Base-by-base conservation (phyloP, 108 stramenopile genomes). In the Skeletonema tropicum region DNA sequence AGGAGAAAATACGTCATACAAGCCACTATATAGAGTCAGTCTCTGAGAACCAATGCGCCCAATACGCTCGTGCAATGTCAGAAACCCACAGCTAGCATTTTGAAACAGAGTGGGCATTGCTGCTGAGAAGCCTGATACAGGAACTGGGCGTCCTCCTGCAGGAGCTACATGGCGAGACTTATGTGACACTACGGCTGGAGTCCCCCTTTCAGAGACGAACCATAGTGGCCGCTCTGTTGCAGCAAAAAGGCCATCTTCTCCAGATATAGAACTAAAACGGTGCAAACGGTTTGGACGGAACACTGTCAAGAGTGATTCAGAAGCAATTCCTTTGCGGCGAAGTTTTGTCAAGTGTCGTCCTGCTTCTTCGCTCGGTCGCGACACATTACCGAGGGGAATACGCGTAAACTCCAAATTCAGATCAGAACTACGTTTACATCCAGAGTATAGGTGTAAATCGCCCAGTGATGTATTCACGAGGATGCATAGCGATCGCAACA, bases 41-140 rank as follows among this genome's bases (percentile, higher is more conserved):
- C 94, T 55, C 80, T 95, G 94, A 59, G 89, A 93, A 17, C 94
- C 94, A 75, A 93, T 85, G 32, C 90, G 76, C 26, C 94, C 94
- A 70, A 95, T 92, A 31, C 94, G 82, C 76, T 95, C 94, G 67
- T 95, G 94, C 15, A 95, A 38, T 25, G 94, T 92, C 46, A 95
- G 72, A 75, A 90, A 95, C 12, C 89, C 90, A 29, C 59, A 73
- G 21, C 46, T 60, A 13, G 71, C 67, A 73, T 77, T 71, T 52
- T 71, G 57, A 63, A 88, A 77, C 21, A 70, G 36, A 23, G 63
- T 42, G 30, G 79, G 79, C 79, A 83, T 77, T 33, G 68, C 76
- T 15, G 89, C 64, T 59, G 89, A 95, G 70, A 93, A 95, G 25
- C 88, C 92, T 23, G 89, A 60, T 4, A 95, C 80, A 21, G 94